Evolutionary conservation across 176 grass and related monocot genomes (phyloP), one percentile per base, ranked within the genome.

Genomic region (Aechmea fasciata): DNA sequence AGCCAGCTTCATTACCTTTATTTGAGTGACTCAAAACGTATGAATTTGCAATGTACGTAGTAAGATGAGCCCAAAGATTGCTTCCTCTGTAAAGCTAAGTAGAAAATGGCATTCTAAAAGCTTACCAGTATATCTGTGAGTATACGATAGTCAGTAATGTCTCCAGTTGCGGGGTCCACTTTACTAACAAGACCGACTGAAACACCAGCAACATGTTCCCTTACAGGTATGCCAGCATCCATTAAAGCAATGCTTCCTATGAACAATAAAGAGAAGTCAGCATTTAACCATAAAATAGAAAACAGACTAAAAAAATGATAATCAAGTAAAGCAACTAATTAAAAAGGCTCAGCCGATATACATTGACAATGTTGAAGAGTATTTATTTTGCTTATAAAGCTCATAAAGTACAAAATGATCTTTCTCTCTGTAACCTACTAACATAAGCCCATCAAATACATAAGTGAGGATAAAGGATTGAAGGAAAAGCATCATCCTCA

Each of bases 131-230:
- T 97, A 82, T 97, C 94, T 3, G 94, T 97, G 69, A 97, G 83
- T 79, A 97, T 93, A 54, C 89, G 80, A 54, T 97, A 97, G 76
- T 74, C 77, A 64, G 49, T 85, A 74, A 93, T 87, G 53, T 83
- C 73, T 65, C 94, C 94, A 74, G 83, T 97, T 9, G 74, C 50
- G 49, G 76, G 81, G 29, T 97, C 86, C 49, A 81, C 22, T 78
- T 93, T 79, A 77, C 81, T 92, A 53, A 97, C 69, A 84, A 97
- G 94, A 74, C 94, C 94, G 12, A 97, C 84, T 74, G 94, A 97
- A 90, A 97, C 82, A 85, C 94, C 94, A 77, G 89, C 94, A 17
- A 97, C 94, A 87, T 97, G 94, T 79, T 92, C 94, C 77, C 89
- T 89, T 72, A 97, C 89, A 77, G 94, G 94, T 83, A 97, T 97